Base-by-base conservation (phyloP, 1,284 basidiomycete genomes). In the Pseudozyma sp. region DNA sequence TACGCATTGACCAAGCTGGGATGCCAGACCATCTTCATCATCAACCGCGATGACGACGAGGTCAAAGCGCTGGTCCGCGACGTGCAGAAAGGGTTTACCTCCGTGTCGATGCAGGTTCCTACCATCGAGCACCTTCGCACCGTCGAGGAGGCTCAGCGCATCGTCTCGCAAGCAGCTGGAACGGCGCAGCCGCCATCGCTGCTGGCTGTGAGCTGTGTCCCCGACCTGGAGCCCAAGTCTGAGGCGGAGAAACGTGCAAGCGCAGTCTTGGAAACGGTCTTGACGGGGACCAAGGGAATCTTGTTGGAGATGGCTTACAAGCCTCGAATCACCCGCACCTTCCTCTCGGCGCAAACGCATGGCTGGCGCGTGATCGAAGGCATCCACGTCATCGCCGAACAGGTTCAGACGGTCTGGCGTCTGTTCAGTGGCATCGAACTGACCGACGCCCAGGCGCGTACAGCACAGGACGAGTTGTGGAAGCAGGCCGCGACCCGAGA, bases 291-390 rank as follows among this genome's bases (percentile, higher is more conserved):
- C 29, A 44, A 44, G 17, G 52, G 52, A 6, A 54, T 42, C 30
- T 44, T 54, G 42, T 16, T 54, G n/a, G 52, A 54, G 31, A 54
- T 54, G 52, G 52, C 52, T 16, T 54, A 54, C 52, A 54, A 54
- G 31, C 52, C 52, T 16, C 52, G 52, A 44, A 54, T 54, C 52
- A 54, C 52, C 7, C 52, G 52, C 40, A 54, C 52, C 42, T 54
- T 54, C 35, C 19, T 7, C 31, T 33, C 42, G 13, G 52, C 52
- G 3, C 42, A 34, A 16, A 54, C 19, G 42, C 52, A 54, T 14
- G 52, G 52, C 11, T 54, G 52, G 52, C 39, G 52, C 17, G 52
- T 54, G 16, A 54, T 54, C 52, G 52, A 54, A 45, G 52, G 52
- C 42, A 54, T 54, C 31, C 52, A 54, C 42, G 52, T 54, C 16